These are phyloP conservation scores for Diaporthe batatas DNA, from an alignment of 2,329 filamentous ascomycete genomes.

Conservation along the genomic window DNA sequence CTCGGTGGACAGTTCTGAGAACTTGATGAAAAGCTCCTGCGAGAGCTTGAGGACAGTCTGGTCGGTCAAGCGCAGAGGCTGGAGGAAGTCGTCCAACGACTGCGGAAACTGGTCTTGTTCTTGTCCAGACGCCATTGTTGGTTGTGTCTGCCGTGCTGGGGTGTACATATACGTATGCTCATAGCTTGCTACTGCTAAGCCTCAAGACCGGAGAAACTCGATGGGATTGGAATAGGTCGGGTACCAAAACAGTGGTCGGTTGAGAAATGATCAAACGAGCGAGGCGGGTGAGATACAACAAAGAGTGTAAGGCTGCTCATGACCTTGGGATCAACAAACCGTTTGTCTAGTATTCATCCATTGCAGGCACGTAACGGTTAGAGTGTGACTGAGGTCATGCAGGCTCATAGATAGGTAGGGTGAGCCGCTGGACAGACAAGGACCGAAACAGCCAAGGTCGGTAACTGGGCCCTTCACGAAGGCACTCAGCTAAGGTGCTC, in stretches of 20 bases:
- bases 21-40: slow-evolving; percentile 60
- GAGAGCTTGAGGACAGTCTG: slow-evolving; percentile 62
- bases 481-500: background rate
- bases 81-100: slow-evolving; percentile 60
- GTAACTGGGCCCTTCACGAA: background rate
- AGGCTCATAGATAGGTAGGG: slow-evolving; percentile 7
- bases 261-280: slow-evolving; percentile 6
- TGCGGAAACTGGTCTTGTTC: slow-evolving; percentile 38
- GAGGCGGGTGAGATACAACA: slow-evolving; percentile 3
- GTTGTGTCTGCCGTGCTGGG: slow-evolving; percentile 24
- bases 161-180: slow-evolving; percentile 14
- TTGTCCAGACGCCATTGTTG: slow-evolving; percentile 39
- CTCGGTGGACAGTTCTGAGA: slow-evolving; percentile 63
- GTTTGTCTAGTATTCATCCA: background rate
- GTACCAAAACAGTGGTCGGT: background rate
- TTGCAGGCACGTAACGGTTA: background rate
- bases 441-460: background rate
- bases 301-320: slow-evolving; percentile 3
- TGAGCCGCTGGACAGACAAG: background rate
- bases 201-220: background rate
- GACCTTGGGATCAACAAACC: background rate
- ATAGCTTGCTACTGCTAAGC: slow-evolving; percentile 14
- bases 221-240: background rate
- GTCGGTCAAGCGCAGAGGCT: slow-evolving; percentile 63
- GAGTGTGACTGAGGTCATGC: slow-evolving; percentile 19